A percentile compares a stretch with the other conserved stretches of the same genome.
phyloP scores from a whole-genome alignment of 2,329 filamentous ascomycete genomes.

The Fonsecaea erecta region DNA sequence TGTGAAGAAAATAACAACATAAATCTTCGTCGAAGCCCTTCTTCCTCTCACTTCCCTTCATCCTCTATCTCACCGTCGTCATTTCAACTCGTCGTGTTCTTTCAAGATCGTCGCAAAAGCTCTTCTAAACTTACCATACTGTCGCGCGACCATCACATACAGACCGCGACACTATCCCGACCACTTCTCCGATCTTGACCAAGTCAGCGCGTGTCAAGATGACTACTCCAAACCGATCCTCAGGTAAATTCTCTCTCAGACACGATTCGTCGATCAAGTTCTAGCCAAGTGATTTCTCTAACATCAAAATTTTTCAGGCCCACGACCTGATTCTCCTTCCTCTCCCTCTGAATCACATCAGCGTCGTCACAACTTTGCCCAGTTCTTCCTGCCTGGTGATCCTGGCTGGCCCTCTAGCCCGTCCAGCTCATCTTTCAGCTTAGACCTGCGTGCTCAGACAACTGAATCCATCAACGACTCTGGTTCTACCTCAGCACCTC shows the following conservation, averaged over 20 bases:
- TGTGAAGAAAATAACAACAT: background rate
- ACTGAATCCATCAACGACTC: background rate
- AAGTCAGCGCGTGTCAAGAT: background rate
- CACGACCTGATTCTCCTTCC: background rate
- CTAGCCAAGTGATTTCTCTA: background rate
- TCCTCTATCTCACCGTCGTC: background rate
- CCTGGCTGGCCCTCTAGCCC: background rate
- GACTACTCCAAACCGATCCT: slow-evolving; percentile 1
- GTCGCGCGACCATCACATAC: background rate
- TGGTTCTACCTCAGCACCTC: background rate
- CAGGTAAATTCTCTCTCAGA: slow-evolving; percentile 1
- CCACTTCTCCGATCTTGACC: background rate
- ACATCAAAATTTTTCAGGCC: background rate
- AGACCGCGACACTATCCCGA: background rate
- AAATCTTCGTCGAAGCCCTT: background rate
- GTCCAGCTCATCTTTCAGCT: background rate
- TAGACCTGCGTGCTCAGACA: background rate
- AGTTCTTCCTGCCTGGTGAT: background rate
- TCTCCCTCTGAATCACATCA: background rate
- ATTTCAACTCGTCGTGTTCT: background rate
- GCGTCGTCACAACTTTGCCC: background rate
- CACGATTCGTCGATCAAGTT: background rate
- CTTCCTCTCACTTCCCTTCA: background rate
- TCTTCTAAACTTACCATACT: background rate
- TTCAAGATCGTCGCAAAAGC: background rate